Evolutionary conservation across 2,329 filamentous ascomycete species (phyloP).

Genomic region (Diaporthe caulivora): DNA sequence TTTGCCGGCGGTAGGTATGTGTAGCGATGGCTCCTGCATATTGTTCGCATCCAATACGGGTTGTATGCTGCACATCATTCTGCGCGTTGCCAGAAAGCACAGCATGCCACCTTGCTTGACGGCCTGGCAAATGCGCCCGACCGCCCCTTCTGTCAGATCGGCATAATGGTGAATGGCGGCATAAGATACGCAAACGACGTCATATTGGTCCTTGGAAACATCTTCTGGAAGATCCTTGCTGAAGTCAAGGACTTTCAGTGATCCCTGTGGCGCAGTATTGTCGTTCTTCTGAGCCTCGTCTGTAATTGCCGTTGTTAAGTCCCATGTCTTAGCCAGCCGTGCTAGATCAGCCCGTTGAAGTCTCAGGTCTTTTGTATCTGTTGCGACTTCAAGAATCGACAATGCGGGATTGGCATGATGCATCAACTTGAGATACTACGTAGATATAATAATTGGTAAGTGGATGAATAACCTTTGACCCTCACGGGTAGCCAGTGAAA

Average conservation of each 20-base stretch:
- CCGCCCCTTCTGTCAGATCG: not conserved
- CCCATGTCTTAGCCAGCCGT: conserved; percentile 13
- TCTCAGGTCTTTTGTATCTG: not conserved
- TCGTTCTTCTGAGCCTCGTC: not conserved
- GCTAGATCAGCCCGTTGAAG: not conserved
- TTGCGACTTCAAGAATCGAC: conserved; percentile 30
- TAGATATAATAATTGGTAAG: not conserved
- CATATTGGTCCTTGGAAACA: not conserved
- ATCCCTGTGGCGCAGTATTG: not conserved
- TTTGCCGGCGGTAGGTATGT: not conserved
- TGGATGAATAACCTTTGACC: not conserved
- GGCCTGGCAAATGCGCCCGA: not conserved
- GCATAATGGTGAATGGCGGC: not conserved
- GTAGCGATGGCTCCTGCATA: not conserved
- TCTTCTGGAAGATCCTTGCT: not conserved
- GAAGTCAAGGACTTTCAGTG: not conserved
- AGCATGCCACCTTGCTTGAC: not conserved
- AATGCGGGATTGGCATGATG: conserved; percentile 30
- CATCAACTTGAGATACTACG: conserved; percentile 28
- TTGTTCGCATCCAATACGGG: not conserved
- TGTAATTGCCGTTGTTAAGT: not conserved
- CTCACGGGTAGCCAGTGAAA: not conserved
- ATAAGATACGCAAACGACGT: not conserved
- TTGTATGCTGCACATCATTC: not conserved
- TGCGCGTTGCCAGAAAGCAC: not conserved